Evolutionary conservation across 1,284 basidiomycete species (phyloP).

Genomic region (Irpex lacteus): DNA sequence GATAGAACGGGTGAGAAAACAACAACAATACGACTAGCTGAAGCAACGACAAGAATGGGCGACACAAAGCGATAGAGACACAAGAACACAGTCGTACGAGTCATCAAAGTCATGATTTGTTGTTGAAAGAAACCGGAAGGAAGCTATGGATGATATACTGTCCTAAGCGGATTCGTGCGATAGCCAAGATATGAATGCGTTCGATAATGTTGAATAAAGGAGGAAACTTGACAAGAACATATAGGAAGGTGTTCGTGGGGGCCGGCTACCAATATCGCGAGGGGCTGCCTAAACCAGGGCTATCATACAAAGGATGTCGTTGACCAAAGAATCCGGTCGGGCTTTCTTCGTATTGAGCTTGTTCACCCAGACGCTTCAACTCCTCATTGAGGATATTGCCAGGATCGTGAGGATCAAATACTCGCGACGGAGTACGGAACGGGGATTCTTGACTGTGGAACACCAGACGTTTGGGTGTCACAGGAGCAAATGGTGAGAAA

Average conservation of each 20-base stretch:
- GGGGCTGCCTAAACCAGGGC: slow-evolving; percentile 47
- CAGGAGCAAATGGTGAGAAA: slow-evolving; percentile 39
- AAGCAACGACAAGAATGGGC: slow-evolving; percentile 10
- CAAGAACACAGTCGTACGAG: not conserved
- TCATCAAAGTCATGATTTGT: not conserved
- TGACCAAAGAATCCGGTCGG: slow-evolving; percentile 11
- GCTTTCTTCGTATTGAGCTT: slow-evolving; percentile 7
- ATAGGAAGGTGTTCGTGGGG: not conserved
- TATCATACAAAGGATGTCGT: slow-evolving; percentile 52
- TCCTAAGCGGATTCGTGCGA: not conserved
- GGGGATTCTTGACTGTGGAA: slow-evolving; percentile 47
- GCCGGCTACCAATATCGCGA: slow-evolving; percentile 29
- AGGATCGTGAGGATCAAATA: slow-evolving; percentile 70
- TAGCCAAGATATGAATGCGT: not conserved
- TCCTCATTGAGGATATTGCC: slow-evolving; percentile 63
- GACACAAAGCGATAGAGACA: slow-evolving; percentile 15
- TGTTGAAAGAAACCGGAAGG: not conserved
- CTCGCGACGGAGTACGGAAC: slow-evolving; percentile 53
- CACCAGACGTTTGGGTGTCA: slow-evolving; percentile 55
- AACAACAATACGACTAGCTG: slow-evolving; percentile 10
- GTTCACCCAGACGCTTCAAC: slow-evolving; percentile 27
- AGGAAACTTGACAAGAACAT: not conserved
- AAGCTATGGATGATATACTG: not conserved
- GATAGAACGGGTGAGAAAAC: not conserved
- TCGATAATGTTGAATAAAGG: not conserved